Evolutionary conservation across 2,329 filamentous ascomycete species (phyloP).

Genomic region (Camillea tinctor): DNA sequence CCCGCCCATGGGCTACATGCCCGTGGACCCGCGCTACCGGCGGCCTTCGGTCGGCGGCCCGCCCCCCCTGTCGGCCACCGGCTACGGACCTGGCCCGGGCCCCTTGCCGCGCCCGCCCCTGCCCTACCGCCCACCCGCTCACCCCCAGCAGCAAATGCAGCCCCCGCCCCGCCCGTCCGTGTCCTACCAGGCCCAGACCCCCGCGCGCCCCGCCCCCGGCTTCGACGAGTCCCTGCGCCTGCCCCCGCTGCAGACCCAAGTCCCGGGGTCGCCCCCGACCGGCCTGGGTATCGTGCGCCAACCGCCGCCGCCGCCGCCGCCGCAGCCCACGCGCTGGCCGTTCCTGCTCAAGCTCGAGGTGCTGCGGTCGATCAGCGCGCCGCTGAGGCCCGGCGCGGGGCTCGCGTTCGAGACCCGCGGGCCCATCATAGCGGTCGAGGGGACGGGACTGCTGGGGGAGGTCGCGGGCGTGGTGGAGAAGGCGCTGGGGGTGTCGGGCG

Average conservation of each 20-base stretch:
- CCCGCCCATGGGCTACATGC: slow-evolving; percentile 37
- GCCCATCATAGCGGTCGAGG: slow-evolving; percentile 80
- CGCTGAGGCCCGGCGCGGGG: slow-evolving; percentile 46
- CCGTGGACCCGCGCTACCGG: slow-evolving; percentile 32
- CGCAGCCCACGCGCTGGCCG: slow-evolving; percentile 49
- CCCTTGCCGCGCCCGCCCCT: slow-evolving; percentile 25
- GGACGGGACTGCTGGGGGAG: slow-evolving; percentile 57
- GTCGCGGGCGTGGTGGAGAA: slow-evolving; percentile 65
- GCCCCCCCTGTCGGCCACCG: slow-evolving; percentile 24
- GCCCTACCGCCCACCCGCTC: slow-evolving; percentile 20
- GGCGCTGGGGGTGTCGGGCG: slow-evolving; percentile 51
- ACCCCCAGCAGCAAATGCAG: slow-evolving; percentile 44
- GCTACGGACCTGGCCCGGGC: slow-evolving; percentile 30
- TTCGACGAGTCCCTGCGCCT: slow-evolving; percentile 55
- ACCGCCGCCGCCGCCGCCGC: slow-evolving; percentile 1
- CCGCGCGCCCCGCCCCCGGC: slow-evolving; percentile 43
- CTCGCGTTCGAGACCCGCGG: slow-evolving; percentile 57
- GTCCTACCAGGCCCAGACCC: slow-evolving; percentile 41
- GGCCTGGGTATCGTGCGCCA: slow-evolving; percentile 20
- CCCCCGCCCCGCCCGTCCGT: slow-evolving; percentile 51
- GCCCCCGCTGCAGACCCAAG: slow-evolving; percentile 51
- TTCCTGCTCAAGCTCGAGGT: slow-evolving; percentile 75
- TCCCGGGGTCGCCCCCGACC: slow-evolving; percentile 28
- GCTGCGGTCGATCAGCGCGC: slow-evolving; percentile 72
- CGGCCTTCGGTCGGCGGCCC: slow-evolving; percentile 24